phyloP scores from a whole-genome alignment of 2,329 filamentous ascomycete species.

The Penicillium verrucosum region DNA sequence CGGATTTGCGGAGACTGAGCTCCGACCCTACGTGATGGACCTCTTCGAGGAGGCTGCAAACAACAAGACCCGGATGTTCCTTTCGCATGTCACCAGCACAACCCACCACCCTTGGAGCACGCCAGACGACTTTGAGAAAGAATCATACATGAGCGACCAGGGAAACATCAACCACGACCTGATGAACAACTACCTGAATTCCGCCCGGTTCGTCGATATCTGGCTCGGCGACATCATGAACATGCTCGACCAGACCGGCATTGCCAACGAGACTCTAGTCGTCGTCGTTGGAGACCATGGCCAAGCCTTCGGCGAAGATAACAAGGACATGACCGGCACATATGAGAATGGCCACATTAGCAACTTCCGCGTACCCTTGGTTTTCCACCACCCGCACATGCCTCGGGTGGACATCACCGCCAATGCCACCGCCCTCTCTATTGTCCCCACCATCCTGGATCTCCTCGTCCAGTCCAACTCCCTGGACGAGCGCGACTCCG shows the following conservation, averaged over 20 bases:
- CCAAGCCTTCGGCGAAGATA: conserved; percentile 46
- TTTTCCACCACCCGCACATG: conserved; percentile 46
- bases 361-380: conserved; percentile 46
- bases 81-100: conserved; percentile 35
- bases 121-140: conserved; percentile 31
- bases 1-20: conserved; percentile 41
- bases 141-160: conserved; percentile 26
- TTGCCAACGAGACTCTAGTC: conserved; percentile 47
- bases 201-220: conserved; percentile 44
- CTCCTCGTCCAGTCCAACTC: conserved; percentile 44
- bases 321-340: conserved; percentile 38
- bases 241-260: conserved; percentile 44
- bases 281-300: conserved; percentile 49
- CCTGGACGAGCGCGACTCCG: conserved; percentile 33
- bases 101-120: conserved; percentile 46
- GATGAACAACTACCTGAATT: conserved; percentile 47
- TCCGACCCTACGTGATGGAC: conserved; percentile 37
- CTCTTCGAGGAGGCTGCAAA: conserved; percentile 30
- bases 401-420: conserved; percentile 42
- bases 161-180: conserved; percentile 30
- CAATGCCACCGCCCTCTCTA: conserved; percentile 44
- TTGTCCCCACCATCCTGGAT: conserved; percentile 48
- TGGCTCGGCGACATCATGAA: conserved; percentile 45
- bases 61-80: conserved; percentile 33
- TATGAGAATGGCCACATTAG: conserved; percentile 47